Percentiles rank a stretch among this genome's conserved stretches.
Evolutionary conservation across 1,284 basidiomycete species (phyloP).

Genomic region (Leccinum proliferum): DNA sequence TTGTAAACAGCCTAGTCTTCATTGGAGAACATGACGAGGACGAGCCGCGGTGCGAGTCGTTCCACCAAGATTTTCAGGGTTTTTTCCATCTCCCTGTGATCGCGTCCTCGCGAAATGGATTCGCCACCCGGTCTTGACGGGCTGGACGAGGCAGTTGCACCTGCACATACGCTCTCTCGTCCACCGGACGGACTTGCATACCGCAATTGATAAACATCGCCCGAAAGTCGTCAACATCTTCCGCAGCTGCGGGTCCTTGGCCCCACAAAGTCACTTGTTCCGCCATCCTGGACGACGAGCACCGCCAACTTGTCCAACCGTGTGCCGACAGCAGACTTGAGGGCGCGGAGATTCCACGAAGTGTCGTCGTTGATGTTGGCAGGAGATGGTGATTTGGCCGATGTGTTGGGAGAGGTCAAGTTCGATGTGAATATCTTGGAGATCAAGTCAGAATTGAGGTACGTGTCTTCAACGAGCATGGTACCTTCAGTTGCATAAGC

Average conservation of each 20-base stretch:
- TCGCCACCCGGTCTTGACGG: not conserved
- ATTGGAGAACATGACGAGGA: slow-evolving; percentile 58
- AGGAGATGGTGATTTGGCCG: slow-evolving; percentile 1
- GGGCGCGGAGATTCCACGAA: slow-evolving; percentile 59
- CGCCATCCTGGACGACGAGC: slow-evolving; percentile 55
- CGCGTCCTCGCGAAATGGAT: slow-evolving; percentile 11
- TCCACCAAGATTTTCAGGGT: slow-evolving; percentile 17
- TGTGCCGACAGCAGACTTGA: slow-evolving; percentile 55
- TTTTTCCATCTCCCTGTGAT: slow-evolving; percentile 18
- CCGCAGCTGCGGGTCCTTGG: slow-evolving; percentile 42
- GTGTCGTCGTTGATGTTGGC: slow-evolving; percentile 53
- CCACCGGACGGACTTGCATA: slow-evolving; percentile 33
- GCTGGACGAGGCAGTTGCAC: slow-evolving; percentile 7
- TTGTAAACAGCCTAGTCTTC: slow-evolving; percentile 66
- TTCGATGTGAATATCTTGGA: not conserved
- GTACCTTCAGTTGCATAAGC: not conserved
- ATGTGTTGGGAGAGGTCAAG: not conserved
- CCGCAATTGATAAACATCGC: slow-evolving; percentile 56
- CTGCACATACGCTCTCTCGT: slow-evolving; percentile 4
- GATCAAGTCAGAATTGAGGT: not conserved
- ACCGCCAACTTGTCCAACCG: slow-evolving; percentile 56
- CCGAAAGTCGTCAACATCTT: slow-evolving; percentile 43
- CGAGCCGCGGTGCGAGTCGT: slow-evolving; percentile 27
- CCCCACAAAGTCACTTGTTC: slow-evolving; percentile 33
- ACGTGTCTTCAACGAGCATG: not conserved